phyloP scores from a whole-genome alignment of 2,329 filamentous ascomycete genomes.

The Botryosphaeria dothidea region DNA sequence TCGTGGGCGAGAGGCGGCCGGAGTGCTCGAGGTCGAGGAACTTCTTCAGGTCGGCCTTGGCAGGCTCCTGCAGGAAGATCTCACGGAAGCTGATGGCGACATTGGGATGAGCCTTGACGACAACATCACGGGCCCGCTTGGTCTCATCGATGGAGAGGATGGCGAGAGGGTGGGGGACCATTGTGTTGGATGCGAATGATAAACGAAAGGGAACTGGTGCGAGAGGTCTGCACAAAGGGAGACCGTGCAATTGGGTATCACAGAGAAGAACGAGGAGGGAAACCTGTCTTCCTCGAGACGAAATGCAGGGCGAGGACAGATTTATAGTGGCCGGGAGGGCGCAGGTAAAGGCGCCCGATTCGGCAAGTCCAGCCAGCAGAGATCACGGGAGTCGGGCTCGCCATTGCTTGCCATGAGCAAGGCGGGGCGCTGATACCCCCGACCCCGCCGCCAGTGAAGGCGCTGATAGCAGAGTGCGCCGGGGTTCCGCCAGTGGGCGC shows the following conservation, averaged over 20 bases:
- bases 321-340: background rate
- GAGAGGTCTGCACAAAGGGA: background rate
- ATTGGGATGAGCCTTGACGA: slow-evolving; percentile 44
- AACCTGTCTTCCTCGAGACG: background rate
- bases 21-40: slow-evolving; percentile 52
- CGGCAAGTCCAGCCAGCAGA: slow-evolving; percentile 13
- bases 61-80: slow-evolving; percentile 54
- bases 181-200: slow-evolving; percentile 18
- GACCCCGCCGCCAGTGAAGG: background rate
- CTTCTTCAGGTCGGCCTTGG: slow-evolving; percentile 49
- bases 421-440: background rate
- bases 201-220: background rate
- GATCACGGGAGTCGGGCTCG: background rate
- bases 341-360: background rate
- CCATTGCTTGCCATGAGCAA: background rate
- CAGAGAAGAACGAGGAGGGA: background rate
- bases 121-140: slow-evolving; percentile 49
- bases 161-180: slow-evolving; percentile 55
- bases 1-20: slow-evolving; percentile 38
- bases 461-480: background rate
- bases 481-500: background rate
- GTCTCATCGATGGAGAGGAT: slow-evolving; percentile 59
- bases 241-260: background rate
- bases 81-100: slow-evolving; percentile 49
- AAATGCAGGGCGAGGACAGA: background rate